These are phyloP conservation scores for Euphorbia schlechtendalii DNA, from an alignment of 441 rosid genomes.

Conservation along the genomic window DNA sequence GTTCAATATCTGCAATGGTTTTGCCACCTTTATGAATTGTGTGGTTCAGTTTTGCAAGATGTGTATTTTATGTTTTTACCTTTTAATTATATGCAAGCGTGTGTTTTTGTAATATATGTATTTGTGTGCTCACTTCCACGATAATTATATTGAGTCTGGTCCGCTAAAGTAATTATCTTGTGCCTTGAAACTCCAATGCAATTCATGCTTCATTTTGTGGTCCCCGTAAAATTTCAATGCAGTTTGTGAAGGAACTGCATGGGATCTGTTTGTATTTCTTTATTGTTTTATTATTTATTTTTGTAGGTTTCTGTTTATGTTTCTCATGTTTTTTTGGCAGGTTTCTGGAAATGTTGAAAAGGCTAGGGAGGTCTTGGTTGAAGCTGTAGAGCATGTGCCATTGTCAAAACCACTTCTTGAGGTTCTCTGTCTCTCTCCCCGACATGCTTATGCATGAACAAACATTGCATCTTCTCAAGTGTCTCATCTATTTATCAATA, in stretches of 20 bases:
- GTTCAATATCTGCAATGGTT: background rate
- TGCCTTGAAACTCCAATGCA: background rate
- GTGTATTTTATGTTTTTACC: background rate
- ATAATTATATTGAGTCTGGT: background rate
- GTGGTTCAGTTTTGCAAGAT: background rate
- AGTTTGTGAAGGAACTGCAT: background rate
- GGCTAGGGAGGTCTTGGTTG: conserved; percentile 62
- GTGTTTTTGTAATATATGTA: background rate
- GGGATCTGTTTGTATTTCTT: background rate
- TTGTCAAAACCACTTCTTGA: conserved; percentile 73
- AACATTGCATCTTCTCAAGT: background rate
- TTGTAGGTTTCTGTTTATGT: conserved; percentile 34
- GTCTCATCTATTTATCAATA: background rate
- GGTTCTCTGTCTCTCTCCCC: conserved; percentile 26
- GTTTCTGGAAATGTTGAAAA: conserved; percentile 63
- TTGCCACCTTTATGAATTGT: background rate
- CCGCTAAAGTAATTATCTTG: background rate
- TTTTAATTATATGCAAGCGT: background rate
- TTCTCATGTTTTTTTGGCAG: conserved; percentile 30
- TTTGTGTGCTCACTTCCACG: background rate
- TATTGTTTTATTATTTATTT: background rate
- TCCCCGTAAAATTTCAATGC: background rate
- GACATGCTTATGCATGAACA: background rate
- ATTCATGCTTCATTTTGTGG: background rate
- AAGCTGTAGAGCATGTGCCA: conserved; percentile 73